Base-by-base conservation (phyloP, 371 early-diverging fungal genomes). In the Synchytrium microbalum region DNA sequence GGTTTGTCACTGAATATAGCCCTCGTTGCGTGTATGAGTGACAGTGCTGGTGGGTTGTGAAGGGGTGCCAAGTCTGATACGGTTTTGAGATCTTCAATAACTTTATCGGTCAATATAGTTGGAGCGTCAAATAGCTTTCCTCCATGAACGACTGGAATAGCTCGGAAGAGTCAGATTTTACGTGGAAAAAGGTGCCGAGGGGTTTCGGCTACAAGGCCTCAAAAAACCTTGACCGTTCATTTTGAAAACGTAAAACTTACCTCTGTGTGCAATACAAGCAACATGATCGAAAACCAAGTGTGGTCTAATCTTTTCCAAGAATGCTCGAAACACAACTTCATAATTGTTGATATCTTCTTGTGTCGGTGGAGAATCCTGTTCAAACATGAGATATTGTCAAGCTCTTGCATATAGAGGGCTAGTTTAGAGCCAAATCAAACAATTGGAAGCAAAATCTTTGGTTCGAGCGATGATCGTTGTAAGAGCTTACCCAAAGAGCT, bases 61-160 rank as follows among this genome's bases (percentile, higher is more conserved):
- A 76, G 63, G 0, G 76, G 76, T 30, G 73, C 76, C 26, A 76
- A 57, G 55, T 64, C 70, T n/a, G 71, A 69, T 24, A 73, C 62
- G 29, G 58, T 64, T 28, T 76, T 70, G 2, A 76, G 63, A 54
- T 62, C 60, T 31, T 64, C 16, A 16, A 76, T 26, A 31, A 69
- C 58, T 19, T 66, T 31, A 2, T 54, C 14, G 2, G 69, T 70
- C 30, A 70, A 58, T 26, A 58, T 53, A 38, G 67, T 59, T 27
- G 76, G 73, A 5, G 63, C 63, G 29, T 24, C 2, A 32, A 66
- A 69, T 25, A 64, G 64, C 3, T 46, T 52, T 29, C 71, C 76
- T 1, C 76, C 76, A 62, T 76, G 76, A 1, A 76, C 76, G 32
- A 76, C 67, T 24, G 73, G 71, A 53, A n/a, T n/a, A n/a, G n/a